Evolutionary conservation across 495 filamentous ascomycete genomes (phyloP), one percentile per base, ranked within the genome.

Genomic region (Haplographium delicatum): DNA sequence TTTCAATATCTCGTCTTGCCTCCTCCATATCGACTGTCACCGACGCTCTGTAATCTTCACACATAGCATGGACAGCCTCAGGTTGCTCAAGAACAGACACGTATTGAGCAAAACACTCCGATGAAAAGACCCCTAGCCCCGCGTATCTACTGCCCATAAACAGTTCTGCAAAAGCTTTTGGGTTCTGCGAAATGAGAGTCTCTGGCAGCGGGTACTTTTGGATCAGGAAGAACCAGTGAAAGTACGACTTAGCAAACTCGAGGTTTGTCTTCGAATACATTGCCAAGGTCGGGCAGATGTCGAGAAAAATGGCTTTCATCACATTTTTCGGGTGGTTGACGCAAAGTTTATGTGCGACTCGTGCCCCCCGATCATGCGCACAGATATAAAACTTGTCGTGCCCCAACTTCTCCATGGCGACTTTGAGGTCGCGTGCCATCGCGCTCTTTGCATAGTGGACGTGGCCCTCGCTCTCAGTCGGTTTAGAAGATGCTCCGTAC

Each of bases 181-280:
- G 53, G 44, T 62, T 54, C 2, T 45, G 41, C n/a, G 35, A 44
- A 37, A 70, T 69, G 28, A 64, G 19, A 11, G 25, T 56, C 47
- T 71, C 68, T 1, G 69, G 68, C 15, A 68, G 57, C 0, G 68
- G 69, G 1, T 37, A 22, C 3, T 28, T 27, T 51, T 72, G 69
- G n/a, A 66, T 62, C 13, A 72, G 60, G 47, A 72, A 69, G 31
- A 71, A 71, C 69, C 69, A 72, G 49, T 71, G 69, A 30, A 54
- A 72, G 47, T 71, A 72, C 6, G 56, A 53, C 37, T 50, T 66
- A 13, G 69, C 66, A 30, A 72, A 68, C 0, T 40, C 39, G 19
- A 57, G 27, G 13, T 61, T 50, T 9, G 67, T 66, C 19, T 54
- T 43, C 25, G 47, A 31, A 34, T 62, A 71, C 66, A 70, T 71